Evolutionary conservation across 345 rosid species (phyloP), one percentile per base, ranked within the genome.

Genomic region (Triadica sebifera): DNA sequence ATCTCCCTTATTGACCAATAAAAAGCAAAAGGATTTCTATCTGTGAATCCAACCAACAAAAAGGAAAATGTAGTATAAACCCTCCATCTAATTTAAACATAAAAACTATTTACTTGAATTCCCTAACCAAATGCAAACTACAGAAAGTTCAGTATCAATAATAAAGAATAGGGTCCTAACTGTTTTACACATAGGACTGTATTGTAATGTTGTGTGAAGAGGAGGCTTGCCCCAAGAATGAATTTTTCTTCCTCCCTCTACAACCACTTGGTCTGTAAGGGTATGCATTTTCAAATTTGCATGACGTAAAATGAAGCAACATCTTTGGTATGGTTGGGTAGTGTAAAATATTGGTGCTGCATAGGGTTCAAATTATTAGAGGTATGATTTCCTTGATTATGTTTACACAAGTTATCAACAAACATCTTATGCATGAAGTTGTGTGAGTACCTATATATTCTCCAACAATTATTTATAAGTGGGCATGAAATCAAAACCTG

Each of bases 401-500:
- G 53, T 47, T 19, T 41, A 59, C 10, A 45, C 49, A 56, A 57
- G 52, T 39, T 39, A 11, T 57, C 74, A 70, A 37, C 7, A 43
- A 9, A 15, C 52, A 57, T 43, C 12, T 52, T 69, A 13, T 29
- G 47, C 19, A 16, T 67, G 41, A 24, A 6, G 15, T 43, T 46
- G 20, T 59, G 20, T 16, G 16, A 10, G 61, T 8, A 29, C 25
- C 12, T 43, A 43, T 43, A 69, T 34, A 13, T 41, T 55, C 24
- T n/a, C 7, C 59, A 55, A 55, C 24, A 55, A n/a, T 6, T 58
- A 43, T 57, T 11, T 13, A 15, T 29, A 29, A 38, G 25, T 20
- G 69, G 51, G 20, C 19, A 70, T 19, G 49, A 70, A 45, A 68
- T 25, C 53, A 64, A 61, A 75, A 89, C 98, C 91, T 91, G 91